Base-by-base conservation (phyloP, 768 basidiomycete species). In the Lactifluus rugatus region DNA sequence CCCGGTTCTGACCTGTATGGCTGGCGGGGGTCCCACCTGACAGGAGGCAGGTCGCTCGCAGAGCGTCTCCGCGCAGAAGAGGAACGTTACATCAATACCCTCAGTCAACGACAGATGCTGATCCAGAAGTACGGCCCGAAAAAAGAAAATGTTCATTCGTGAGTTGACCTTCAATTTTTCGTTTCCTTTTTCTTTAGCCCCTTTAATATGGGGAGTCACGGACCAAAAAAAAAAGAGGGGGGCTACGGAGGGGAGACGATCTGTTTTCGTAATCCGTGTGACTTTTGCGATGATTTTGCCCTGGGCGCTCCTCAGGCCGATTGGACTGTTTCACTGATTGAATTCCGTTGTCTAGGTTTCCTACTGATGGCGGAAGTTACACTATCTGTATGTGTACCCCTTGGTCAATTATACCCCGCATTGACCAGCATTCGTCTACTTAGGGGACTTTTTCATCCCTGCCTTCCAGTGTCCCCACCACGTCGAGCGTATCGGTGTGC, bases 361-460 rank as follows among this genome's bases (percentile, higher is more conserved):
- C 57, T 0, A 54, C 39, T 14, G 6, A 41, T 41, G 41, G 23
- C 0, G 57, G 52, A 7, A 32, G 37, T 19, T 58, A 47, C 32
- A 58, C 57, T 4, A 1, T 58, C 4, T 58, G 57, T 58, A 42
- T 16, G 46, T 1, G 5, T 9, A 2, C 13, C 23, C 17, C 5
- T 3, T n/a, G 3, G n/a, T 4, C 16, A 9, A 9, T 3, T n/a
- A 7, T 19, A 3, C 3, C 10, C 9, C n/a, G 2, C 5, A 16
- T 32, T 59, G 16, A 54, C 21, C 21, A 21, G 5, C 3, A 23
- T 25, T 19, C 26, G 1, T 3, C 23, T 34, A 34, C 13, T 6
- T 34, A 61, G 60, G 79, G 80, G 80, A 81, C 62, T 81, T 81
- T 66, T 81, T 80, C 66, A 73, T 75, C 13, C 72, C 80, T 2